A percentile compares a stretch with the other conserved stretches of the same genome.
These are phyloP conservation scores for Zalerion maritima DNA, from an alignment of 495 filamentous ascomycete species.

Conservation along the genomic window DNA sequence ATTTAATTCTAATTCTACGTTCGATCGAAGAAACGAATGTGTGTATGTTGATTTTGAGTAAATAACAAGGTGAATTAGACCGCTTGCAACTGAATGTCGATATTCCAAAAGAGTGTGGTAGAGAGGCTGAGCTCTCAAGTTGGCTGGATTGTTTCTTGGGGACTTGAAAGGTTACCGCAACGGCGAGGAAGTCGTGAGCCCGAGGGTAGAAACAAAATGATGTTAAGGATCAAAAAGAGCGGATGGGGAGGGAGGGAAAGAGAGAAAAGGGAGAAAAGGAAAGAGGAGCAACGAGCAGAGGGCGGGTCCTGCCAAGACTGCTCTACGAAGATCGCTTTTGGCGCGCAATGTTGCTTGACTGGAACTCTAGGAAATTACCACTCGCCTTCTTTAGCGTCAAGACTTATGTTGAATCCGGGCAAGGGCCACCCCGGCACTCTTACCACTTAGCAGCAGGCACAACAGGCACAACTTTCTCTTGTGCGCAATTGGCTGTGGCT, in stretches of 20 bases:
- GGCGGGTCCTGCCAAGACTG: no score
- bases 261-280: conserved; percentile 9
- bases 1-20: conserved; percentile 5
- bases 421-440: no score
- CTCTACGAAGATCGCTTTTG: no score
- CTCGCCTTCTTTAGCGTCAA: no score
- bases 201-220: conserved; percentile 1
- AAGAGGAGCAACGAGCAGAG: not conserved
- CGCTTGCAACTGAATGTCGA: conserved; percentile 11
- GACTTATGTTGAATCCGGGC: no score
- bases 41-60: conserved; percentile 5
- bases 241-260: conserved; percentile 12
- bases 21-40: conserved; percentile 5
- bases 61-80: conserved; percentile 7
- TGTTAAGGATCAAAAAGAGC: conserved; percentile 21
- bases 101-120: conserved; percentile 46
- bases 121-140: conserved; percentile 23
- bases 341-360: no score
- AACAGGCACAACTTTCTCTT: no score
- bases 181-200: conserved; percentile 1
- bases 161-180: not conserved
- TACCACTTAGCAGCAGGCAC: no score
- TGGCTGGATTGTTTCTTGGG: conserved; percentile 5
- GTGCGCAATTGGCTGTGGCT: no score
- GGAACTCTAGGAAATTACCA: no score